Percentiles rank a stretch among this genome's conserved stretches.
phyloP scores from a whole-genome alignment of 2,329 filamentous ascomycete genomes.

The Fusarium chuoi region DNA sequence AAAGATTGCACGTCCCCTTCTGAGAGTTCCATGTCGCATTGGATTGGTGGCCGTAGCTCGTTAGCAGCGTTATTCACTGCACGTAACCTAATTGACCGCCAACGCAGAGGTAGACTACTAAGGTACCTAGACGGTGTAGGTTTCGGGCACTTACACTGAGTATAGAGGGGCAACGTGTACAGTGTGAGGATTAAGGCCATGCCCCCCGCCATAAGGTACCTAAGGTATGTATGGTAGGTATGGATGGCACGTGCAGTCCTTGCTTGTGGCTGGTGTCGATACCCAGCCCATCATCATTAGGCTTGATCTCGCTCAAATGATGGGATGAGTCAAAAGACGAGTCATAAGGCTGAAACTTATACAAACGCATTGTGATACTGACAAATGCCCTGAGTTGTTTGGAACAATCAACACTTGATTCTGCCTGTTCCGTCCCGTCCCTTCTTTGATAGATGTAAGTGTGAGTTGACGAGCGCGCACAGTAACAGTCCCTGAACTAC shows the following conservation, averaged over 20 bases:
- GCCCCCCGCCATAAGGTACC: conserved; percentile 12
- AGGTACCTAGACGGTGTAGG: neutral
- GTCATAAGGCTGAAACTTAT: neutral
- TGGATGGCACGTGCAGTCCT: conserved; percentile 28
- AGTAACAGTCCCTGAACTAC: conserved; percentile 18
- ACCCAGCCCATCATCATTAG: conserved; percentile 24
- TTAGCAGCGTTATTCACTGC: conserved; percentile 28
- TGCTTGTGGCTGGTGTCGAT: conserved; percentile 15
- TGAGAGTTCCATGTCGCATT: conserved; percentile 20
- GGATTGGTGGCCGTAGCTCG: conserved; percentile 20
- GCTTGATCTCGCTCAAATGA: neutral
- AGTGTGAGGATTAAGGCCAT: conserved; percentile 25
- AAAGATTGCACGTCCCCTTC: conserved; percentile 21
- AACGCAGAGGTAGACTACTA: neutral
- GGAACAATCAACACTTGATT: neutral
- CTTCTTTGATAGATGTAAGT: neutral
- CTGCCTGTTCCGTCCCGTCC: conserved; percentile 7
- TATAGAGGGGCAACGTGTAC: conserved; percentile 36
- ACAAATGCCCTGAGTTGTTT: too few species aligned
- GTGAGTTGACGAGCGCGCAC: conserved; percentile 1
- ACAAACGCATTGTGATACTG: neutral
- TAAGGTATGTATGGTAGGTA: too few species aligned
- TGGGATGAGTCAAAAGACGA: neutral
- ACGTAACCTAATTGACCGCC: conserved; percentile 27
- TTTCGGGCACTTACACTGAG: conserved; percentile 16